Evolutionary conservation across 257 asterid genomes (phyloP).

Genomic region (Nicotiana paniculata): DNA sequence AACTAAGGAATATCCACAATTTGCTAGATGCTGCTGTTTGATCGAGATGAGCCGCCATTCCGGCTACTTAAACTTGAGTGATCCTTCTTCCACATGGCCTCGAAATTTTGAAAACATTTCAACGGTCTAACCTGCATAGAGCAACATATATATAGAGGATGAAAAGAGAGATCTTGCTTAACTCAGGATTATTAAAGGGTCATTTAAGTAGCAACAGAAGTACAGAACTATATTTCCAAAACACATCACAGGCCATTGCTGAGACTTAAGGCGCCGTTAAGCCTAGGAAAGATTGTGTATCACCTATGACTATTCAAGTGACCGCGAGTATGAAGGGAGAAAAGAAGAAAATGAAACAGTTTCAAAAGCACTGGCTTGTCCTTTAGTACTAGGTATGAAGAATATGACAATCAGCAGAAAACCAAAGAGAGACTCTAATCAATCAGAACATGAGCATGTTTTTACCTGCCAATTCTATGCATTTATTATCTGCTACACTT

Average conservation of each 20-base stretch:
- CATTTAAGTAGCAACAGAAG: background rate
- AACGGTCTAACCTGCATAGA: conserved; percentile 66
- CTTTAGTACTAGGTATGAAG: background rate
- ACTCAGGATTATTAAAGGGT: background rate
- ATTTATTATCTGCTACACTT: no score
- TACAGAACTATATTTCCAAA: background rate
- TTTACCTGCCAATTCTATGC: background rate
- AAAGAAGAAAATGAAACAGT: background rate
- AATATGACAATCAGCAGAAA: background rate
- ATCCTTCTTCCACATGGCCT: conserved; percentile 48
- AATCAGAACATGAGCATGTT: background rate
- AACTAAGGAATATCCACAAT: background rate
- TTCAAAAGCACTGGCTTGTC: background rate
- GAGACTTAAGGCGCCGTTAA: background rate
- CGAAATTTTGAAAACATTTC: conserved; percentile 63
- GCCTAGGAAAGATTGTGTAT: background rate
- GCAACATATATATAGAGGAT: background rate
- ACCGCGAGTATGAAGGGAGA: background rate
- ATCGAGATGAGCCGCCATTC: conserved; percentile 32
- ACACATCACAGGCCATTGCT: background rate
- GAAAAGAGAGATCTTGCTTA: background rate
- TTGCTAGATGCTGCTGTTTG: conserved; percentile 26
- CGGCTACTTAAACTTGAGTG: conserved; percentile 28
- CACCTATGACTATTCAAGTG: background rate
- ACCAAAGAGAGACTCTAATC: background rate